Conservation (phyloP, 2,329 filamentous ascomycete species). For the Exophiala bonariae region DNA sequence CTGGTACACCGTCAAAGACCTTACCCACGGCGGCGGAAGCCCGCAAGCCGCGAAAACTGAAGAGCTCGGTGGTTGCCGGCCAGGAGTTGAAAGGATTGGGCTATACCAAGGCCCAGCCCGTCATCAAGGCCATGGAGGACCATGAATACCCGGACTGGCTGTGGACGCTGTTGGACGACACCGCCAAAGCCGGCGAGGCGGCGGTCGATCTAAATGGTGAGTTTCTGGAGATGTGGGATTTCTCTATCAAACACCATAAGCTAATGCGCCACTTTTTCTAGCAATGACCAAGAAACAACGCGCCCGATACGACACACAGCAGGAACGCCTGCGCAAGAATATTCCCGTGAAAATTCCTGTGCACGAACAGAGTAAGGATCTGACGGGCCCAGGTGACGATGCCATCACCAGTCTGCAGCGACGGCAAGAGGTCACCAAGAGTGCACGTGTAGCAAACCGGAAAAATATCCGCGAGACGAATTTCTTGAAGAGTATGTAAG, state of each 20-base stretch:
- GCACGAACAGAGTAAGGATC: slow-evolving; percentile 47
- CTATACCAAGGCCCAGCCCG: slow-evolving; percentile 49
- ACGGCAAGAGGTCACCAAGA: slow-evolving; percentile 44
- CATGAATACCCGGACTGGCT: slow-evolving; percentile 51
- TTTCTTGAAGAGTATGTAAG: slow-evolving; percentile 49
- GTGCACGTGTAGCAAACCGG: slow-evolving; percentile 44
- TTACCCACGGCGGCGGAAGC: slow-evolving; percentile 22
- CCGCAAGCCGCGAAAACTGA: slow-evolving; percentile 31
- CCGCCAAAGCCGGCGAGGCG: slow-evolving; percentile 33
- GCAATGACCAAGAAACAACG: slow-evolving; percentile 48
- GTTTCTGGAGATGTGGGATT: slow-evolving; percentile 14
- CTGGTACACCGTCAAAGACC: slow-evolving; percentile 18
- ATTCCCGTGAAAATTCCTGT: slow-evolving; percentile 43
- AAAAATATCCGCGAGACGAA: slow-evolving; percentile 49
- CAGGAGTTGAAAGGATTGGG: slow-evolving; percentile 43
- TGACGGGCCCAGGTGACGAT: slow-evolving; percentile 40
- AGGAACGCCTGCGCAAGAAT: slow-evolving; percentile 40
- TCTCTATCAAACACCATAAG: not conserved
- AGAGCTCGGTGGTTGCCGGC: slow-evolving; percentile 42
- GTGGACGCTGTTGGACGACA: slow-evolving; percentile 44
- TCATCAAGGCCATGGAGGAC: slow-evolving; percentile 46
- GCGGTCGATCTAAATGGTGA: slow-evolving; percentile 43
- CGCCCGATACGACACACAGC: slow-evolving; percentile 47
- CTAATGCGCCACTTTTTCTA: slow-evolving; percentile 7
- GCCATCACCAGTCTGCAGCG: slow-evolving; percentile 39